phyloP scores from a whole-genome alignment of 345 rosid genomes.

The Citrus unshiu region DNA sequence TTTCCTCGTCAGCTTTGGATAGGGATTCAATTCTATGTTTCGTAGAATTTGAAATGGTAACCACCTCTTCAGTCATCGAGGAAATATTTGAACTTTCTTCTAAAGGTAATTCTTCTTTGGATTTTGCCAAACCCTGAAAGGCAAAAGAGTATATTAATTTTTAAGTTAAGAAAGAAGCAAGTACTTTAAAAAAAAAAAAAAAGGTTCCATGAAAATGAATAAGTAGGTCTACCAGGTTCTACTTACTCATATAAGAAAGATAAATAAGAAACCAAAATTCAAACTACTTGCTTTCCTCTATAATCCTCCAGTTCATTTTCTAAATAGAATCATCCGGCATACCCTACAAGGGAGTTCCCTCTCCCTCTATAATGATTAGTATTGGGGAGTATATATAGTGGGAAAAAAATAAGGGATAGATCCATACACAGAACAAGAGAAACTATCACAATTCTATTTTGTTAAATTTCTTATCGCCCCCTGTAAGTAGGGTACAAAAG shows the following conservation, averaged over 20 bases:
- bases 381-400: background rate
- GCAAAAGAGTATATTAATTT: background rate
- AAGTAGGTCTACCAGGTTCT: background rate
- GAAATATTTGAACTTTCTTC: slow-evolving; percentile 39
- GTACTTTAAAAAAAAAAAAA: background rate
- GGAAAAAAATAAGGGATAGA: background rate
- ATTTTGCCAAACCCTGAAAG: slow-evolving; percentile 71
- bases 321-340: background rate
- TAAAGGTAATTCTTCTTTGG: slow-evolving; percentile 46
- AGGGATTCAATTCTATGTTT: slow-evolving; percentile 38
- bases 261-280: background rate
- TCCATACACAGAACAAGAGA: background rate
- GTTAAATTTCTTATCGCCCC: background rate
- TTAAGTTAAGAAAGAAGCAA: background rate
- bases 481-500: background rate
- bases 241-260: background rate
- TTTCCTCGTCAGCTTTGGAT: slow-evolving; percentile 49
- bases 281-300: background rate
- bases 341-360: background rate
- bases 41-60: slow-evolving; percentile 19
- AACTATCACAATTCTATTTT: background rate
- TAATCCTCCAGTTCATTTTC: background rate
- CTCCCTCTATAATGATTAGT: background rate
- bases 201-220: background rate
- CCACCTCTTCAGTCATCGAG: slow-evolving; percentile 33